Base-by-base conservation (phyloP, 257 asterid genomes). In the Solanum etuberosum region DNA sequence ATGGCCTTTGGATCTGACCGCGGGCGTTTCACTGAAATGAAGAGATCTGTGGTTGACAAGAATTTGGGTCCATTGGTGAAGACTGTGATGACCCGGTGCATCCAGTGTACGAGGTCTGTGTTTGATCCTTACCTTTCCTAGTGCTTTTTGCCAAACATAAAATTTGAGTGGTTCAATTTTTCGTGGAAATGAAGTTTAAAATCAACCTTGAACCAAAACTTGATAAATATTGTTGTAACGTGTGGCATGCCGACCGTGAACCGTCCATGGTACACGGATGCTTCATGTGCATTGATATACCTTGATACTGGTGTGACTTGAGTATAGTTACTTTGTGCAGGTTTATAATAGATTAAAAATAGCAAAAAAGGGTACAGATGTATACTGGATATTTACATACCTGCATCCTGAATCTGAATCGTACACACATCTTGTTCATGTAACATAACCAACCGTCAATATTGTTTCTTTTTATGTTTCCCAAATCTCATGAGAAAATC, bases 1-100 rank as follows among this genome's bases (percentile, higher is more conserved):
- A 96, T 95, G 99, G 98, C 98, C 71, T 96, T 96, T 93, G 99
- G 99, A 16, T 94, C 99, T 42, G 99, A 96, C 77, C 95, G 99
- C 13, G 98, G 98, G 8, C 98, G 98, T 88, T 96, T 96, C 91
- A 96, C 99, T 61, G 99, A 96, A 85, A 90, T 88, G 84, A 96
- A 96, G 93, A 92, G 99, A 90, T 96, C 99, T 23, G 98, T 96
- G 83, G 99, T 96, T 67, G 99, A 96, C 89, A 96, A 96, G 94
- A 96, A 96, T 94, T 92, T 96, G 48, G 99, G 99, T 31, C 98
- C 99, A 9, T 85, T 96, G 92, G 99, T 96, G 25, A 96, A 96
- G 93, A 96, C 99, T 5, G 99, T 96, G 71, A 96, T 96, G 99
- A 96, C 99, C 84, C 94, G 98, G 87, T 96, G 99, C 85, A 96